Conservation (phyloP, 176 grass and related monocot species). For the Ensete ventricosum region DNA sequence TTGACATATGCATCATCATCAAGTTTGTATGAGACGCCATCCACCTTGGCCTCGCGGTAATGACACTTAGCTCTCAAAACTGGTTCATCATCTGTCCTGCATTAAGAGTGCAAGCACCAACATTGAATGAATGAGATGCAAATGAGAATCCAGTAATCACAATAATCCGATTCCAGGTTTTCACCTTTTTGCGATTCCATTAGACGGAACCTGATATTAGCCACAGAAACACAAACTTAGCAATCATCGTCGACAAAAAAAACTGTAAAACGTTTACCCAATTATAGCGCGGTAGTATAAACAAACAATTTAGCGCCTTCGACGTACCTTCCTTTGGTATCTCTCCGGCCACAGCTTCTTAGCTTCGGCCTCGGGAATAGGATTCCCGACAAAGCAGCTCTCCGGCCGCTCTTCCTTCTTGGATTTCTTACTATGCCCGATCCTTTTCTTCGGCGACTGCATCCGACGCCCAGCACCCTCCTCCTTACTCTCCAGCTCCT, state of each 20-base stretch:
- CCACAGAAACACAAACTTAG: slow-evolving; percentile 12
- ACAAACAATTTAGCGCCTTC: background rate
- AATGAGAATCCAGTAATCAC: background rate
- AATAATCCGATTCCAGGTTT: background rate
- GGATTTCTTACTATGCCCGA: slow-evolving; percentile 19
- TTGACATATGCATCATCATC: slow-evolving; percentile 51
- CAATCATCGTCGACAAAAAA: background rate
- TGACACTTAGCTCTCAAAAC: slow-evolving; percentile 27
- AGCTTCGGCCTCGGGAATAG: slow-evolving; percentile 33
- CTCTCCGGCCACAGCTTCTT: slow-evolving; percentile 48
- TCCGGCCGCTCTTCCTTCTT: background rate
- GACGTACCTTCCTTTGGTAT: slow-evolving; percentile 30
- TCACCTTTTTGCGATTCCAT: slow-evolving; percentile 3
- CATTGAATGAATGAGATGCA: background rate
- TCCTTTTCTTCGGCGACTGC: slow-evolving; percentile 24
- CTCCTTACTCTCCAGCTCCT: slow-evolving; percentile 7
- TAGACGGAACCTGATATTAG: background rate
- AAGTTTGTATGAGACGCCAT: slow-evolving; percentile 33
- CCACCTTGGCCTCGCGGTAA: slow-evolving; percentile 42
- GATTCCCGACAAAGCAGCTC: slow-evolving; percentile 28
- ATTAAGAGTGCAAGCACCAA: background rate
- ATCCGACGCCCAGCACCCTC: background rate
- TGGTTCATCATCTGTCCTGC: slow-evolving; percentile 34
- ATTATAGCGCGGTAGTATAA: background rate
- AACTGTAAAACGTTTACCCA: background rate